A percentile compares a stretch with the other conserved stretches of the same genome.
Conservation (phyloP, 805 yeast genomes). For the Myxozyma geophila region DNA sequence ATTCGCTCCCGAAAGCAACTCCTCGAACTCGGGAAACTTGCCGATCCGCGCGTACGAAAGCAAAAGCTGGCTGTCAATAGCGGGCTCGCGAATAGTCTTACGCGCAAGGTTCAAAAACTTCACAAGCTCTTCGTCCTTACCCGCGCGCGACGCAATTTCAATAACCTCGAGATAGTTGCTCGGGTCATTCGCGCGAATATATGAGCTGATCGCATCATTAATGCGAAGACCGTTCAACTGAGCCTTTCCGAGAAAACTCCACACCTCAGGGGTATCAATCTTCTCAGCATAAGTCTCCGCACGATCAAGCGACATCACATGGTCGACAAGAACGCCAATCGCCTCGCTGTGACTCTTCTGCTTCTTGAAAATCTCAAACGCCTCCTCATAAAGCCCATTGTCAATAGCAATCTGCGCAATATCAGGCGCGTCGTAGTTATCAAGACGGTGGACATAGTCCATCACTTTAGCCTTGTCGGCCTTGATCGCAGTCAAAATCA, state of each 20-base stretch:
- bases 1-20: constrained; percentile 80
- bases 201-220: constrained; percentile 88
- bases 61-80: constrained; percentile 89
- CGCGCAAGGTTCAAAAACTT: constrained; percentile 91
- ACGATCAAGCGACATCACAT: constrained; percentile 90
- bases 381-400: constrained; percentile 88
- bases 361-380: constrained; percentile 88
- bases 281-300: constrained; percentile 93
- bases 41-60: constrained; percentile 82
- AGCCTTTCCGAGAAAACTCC: constrained; percentile 96
- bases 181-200: constrained; percentile 90
- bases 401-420: constrained; percentile 92
- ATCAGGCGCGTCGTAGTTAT: constrained; percentile 89
- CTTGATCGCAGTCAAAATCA: constrained; percentile 91
- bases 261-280: constrained; percentile 79
- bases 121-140: constrained; percentile 91
- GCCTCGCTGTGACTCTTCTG: constrained; percentile 79
- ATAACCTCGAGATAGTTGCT: constrained; percentile 87
- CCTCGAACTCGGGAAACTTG: constrained; percentile 78
- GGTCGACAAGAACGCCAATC: constrained; percentile 87
- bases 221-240: constrained; percentile 92
- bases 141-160: constrained; percentile 94
- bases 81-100: constrained; percentile 84
- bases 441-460: constrained; percentile 84
- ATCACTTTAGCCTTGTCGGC: constrained; percentile 87